phyloP scores from a whole-genome alignment of 257 asterid species.

The Fraxinus cuspidata region DNA sequence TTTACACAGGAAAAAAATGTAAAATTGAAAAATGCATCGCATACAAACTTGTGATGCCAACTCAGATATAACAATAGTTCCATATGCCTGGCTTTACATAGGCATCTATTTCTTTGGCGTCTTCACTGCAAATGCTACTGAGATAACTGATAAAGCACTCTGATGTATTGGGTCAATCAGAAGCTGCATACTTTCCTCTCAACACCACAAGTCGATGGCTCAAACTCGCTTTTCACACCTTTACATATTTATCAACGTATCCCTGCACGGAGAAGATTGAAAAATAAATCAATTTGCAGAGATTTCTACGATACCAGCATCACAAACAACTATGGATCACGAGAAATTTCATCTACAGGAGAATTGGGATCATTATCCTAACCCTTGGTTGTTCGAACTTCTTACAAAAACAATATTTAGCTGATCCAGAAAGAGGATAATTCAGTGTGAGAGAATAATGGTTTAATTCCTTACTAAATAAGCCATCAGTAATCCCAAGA shows the following conservation, averaged over 20 bases:
- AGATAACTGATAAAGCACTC: constrained; percentile 19
- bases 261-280: constrained; percentile 62
- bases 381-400: too few relatives aligned
- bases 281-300: neutral
- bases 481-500: constrained; percentile 22
- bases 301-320: neutral
- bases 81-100: constrained; percentile 26
- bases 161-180: constrained; percentile 4
- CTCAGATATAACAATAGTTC: constrained; percentile 29
- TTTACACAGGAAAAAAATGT: neutral
- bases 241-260: constrained; percentile 85
- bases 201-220: constrained; percentile 17
- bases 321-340: neutral
- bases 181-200: constrained; percentile 19
- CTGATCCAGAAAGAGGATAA: neutral
- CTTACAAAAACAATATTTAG: too few relatives aligned
- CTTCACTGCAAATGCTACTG: constrained; percentile 7
- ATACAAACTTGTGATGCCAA: constrained; percentile 30
- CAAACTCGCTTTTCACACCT: constrained; percentile 35
- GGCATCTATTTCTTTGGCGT: constrained; percentile 8
- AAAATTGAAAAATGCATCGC: constrained; percentile 31
- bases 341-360: neutral
- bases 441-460: neutral
- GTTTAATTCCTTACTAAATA: neutral
- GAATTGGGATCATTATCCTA: neutral